Evolutionary conservation across 2,329 filamentous ascomycete species (phyloP).

Genomic region (Calonectria pseudoreteaudii): DNA sequence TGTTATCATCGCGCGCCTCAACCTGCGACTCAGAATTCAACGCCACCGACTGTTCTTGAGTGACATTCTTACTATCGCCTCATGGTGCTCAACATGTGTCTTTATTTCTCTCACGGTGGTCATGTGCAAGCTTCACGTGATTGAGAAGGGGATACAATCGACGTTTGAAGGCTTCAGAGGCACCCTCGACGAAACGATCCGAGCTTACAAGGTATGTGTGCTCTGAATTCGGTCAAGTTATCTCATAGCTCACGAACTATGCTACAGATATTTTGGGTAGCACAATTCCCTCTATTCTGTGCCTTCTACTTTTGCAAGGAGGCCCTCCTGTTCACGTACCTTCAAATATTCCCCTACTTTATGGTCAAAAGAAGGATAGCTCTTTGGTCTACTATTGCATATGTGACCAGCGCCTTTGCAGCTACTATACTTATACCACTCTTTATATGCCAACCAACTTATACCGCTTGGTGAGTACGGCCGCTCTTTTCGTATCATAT

Average conservation of each 20-base stretch:
- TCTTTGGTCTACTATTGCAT: conserved; percentile 9
- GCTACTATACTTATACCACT: background rate
- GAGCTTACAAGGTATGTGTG: background rate
- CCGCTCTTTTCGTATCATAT: background rate
- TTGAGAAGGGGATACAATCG: conserved; percentile 14
- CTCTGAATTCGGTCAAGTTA: fast-evolving
- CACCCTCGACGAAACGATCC: background rate
- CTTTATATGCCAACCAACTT: background rate
- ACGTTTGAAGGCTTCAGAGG: background rate
- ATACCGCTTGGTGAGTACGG: background rate
- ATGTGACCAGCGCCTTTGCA: background rate
- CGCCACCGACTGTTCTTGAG: conserved; percentile 21
- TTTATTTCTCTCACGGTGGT: conserved; percentile 3
- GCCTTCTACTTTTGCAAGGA: conserved; percentile 29
- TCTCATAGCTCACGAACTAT: background rate
- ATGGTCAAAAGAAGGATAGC: conserved; percentile 27
- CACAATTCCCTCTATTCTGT: conserved; percentile 15
- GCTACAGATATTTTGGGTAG: conserved; percentile 24
- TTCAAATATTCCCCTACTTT: conserved; percentile 27
- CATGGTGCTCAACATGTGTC: conserved; percentile 18
- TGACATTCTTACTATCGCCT: conserved; percentile 15
- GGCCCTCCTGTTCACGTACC: conserved; percentile 24
- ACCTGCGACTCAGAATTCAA: conserved; percentile 30
- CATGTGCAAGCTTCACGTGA: conserved; percentile 14
- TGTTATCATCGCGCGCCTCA: conserved; percentile 25